Conservation (phyloP, 2,329 filamentous ascomycete species). For the Pseudogymnoascus pannorum region DNA sequence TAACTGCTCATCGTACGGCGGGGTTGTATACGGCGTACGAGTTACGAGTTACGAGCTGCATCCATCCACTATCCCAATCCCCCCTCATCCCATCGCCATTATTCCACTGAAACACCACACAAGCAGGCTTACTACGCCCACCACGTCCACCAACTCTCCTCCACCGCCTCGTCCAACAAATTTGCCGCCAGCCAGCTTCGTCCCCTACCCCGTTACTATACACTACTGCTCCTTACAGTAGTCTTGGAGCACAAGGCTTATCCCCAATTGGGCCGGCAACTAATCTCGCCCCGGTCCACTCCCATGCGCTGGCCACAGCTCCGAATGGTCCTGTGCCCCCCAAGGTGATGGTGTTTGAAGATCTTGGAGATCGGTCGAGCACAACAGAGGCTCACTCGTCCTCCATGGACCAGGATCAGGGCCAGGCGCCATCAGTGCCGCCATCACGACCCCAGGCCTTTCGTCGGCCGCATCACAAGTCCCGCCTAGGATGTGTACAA, state of each 20-base stretch:
- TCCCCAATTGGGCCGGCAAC: not conserved
- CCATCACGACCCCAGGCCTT: conserved; percentile 1
- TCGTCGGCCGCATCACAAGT: conserved; percentile 18
- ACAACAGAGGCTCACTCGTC: not conserved
- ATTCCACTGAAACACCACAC: conserved; percentile 7
- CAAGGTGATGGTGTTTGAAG: not conserved
- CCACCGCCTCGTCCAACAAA: not conserved
- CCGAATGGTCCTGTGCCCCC: not conserved
- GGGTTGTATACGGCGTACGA: not conserved
- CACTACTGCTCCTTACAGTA: conserved; percentile 4
- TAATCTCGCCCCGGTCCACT: conserved; percentile 1
- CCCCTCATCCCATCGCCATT: conserved; percentile 1
- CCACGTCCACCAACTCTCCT: not conserved
- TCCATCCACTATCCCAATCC: not conserved
- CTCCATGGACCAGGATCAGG: conserved; percentile 1
- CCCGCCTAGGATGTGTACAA: conserved; percentile 15
- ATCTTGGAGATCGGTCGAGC: not conserved
- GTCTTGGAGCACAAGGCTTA: conserved; percentile 5
- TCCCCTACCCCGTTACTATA: not conserved
- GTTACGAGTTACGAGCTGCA: conserved; percentile 2
- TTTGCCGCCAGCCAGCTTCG: conserved; percentile 2
- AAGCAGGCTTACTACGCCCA: not conserved
- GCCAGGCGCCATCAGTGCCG: not conserved
- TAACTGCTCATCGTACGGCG: not conserved
- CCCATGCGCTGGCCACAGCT: not conserved